phyloP scores from a whole-genome alignment of 371 early-diverging fungal genomes.

The Circinella minor region DNA sequence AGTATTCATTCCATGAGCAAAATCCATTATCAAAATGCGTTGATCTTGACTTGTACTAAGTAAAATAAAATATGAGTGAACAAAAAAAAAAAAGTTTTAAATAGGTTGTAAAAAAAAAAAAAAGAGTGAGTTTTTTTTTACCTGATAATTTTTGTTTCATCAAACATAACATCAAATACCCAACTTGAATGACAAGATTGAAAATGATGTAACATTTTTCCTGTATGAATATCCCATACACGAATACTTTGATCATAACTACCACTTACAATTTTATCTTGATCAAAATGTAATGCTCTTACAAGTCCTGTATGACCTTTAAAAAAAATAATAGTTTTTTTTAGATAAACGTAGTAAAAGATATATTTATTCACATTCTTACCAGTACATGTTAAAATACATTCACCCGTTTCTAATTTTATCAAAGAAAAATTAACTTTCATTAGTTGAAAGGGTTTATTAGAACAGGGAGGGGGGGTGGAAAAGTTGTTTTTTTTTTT shows the following conservation, averaged over 20 bases:
- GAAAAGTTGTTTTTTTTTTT: neutral
- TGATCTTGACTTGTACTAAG: conserved; percentile 78
- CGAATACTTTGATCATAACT: conserved; percentile 96
- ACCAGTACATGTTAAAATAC: conserved; percentile 60
- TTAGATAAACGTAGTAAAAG: neutral
- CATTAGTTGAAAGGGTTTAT: too few species aligned
- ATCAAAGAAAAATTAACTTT: too few species aligned
- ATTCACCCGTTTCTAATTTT: conserved; percentile 68
- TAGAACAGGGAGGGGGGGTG: too few species aligned
- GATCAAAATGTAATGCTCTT: conserved; percentile 81
- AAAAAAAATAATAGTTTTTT: conserved; percentile 9
- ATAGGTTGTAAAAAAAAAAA: too few species aligned
- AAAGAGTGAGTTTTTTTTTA: conserved; percentile 17
- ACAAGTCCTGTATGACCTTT: conserved; percentile 90
- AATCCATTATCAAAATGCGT: conserved; percentile 86
- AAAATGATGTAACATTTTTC: conserved; percentile 56
- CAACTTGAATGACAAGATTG: conserved; percentile 82
- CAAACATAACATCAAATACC: conserved; percentile 95
- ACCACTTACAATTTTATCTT: conserved; percentile 54
- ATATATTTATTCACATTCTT: neutral
- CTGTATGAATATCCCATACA: conserved; percentile 83
- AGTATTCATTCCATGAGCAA: conserved; percentile 56
- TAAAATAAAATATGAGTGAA: neutral
- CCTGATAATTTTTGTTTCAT: conserved; percentile 79
- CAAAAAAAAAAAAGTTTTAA: too few species aligned